Conservation (phyloP, 2,329 filamentous ascomycete species). For the Aciculosporium take region DNA sequence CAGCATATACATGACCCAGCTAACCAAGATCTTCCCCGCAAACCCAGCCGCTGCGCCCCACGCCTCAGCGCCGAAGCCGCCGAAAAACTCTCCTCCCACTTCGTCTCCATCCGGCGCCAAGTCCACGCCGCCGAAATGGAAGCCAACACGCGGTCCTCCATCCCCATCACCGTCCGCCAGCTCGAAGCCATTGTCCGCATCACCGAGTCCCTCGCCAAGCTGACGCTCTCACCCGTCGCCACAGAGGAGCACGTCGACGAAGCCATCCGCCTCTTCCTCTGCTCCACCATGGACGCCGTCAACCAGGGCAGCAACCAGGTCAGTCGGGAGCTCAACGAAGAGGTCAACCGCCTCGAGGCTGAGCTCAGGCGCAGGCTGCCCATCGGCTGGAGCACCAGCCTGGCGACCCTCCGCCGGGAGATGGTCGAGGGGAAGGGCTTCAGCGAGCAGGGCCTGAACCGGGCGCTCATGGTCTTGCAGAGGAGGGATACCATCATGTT, state of each 20-base stretch:
- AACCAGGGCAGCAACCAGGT: constrained; percentile 75
- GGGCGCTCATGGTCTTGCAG: constrained; percentile 75
- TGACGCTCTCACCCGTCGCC: constrained; percentile 72
- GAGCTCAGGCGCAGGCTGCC: constrained; percentile 78
- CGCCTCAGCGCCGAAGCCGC: constrained; percentile 80
- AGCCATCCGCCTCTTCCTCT: constrained; percentile 90
- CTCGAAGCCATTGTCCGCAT: constrained; percentile 96
- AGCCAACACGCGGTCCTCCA: constrained; percentile 78
- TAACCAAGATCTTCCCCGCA: constrained; percentile 15
- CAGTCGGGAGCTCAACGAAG: constrained; percentile 80
- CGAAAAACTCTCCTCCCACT: constrained; percentile 92
- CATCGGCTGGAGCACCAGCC: constrained; percentile 87
- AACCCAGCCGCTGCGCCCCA: constrained; percentile 67
- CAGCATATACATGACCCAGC: constrained; percentile 33
- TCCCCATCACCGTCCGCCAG: constrained; percentile 94
- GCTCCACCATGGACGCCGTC: constrained; percentile 94
- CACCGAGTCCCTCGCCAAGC: constrained; percentile 86
- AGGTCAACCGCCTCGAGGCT: constrained; percentile 72
- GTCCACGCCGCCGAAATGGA: constrained; percentile 85
- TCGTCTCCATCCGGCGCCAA: constrained; percentile 88
- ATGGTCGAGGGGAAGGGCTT: constrained; percentile 88
- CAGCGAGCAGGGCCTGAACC: constrained; percentile 70
- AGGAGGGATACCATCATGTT: constrained; percentile 77
- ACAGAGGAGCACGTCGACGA: constrained; percentile 91
- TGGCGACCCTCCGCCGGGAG: constrained; percentile 74